Evolutionary conservation across 306 rosid species (phyloP).

Genomic region (Begonia masoniana): DNA sequence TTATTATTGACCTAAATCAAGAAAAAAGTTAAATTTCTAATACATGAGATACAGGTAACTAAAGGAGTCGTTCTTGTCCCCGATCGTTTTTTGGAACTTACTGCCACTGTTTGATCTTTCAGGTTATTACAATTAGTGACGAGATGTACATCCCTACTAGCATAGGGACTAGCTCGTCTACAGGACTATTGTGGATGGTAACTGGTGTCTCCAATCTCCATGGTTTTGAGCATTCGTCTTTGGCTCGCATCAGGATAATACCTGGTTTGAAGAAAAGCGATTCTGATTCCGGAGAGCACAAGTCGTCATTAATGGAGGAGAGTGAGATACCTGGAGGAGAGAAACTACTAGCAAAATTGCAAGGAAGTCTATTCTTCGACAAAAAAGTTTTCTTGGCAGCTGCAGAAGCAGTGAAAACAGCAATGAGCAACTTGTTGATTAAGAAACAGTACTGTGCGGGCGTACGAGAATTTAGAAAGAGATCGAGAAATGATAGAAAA

Average conservation of each 20-base stretch:
- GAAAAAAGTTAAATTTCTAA: too few relatives aligned
- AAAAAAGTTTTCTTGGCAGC: slow-evolving; percentile 49
- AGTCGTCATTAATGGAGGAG: slow-evolving; percentile 35
- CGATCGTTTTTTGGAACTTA: too few relatives aligned
- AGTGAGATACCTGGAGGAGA: slow-evolving; percentile 51
- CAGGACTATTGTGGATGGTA: slow-evolving; percentile 67
- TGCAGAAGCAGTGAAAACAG: slow-evolving; percentile 78
- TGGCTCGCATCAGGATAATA: slow-evolving; percentile 53
- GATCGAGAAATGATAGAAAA: slow-evolving; percentile 82
- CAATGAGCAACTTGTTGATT: slow-evolving; percentile 69
- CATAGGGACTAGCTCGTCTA: slow-evolving; percentile 28
- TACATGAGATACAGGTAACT: too few relatives aligned
- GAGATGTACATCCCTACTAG: slow-evolving; percentile 77
- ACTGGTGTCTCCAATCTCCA: slow-evolving; percentile 63
- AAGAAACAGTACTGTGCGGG: slow-evolving; percentile 77
- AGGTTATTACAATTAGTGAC: slow-evolving; percentile 56
- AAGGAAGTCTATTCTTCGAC: slow-evolving; percentile 58
- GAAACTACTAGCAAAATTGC: slow-evolving; percentile 55
- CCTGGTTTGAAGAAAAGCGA: slow-evolving; percentile 25
- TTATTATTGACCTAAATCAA: too few relatives aligned
- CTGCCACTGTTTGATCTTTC: slow-evolving; percentile 1
- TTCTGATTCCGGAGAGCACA: slow-evolving; percentile 13
- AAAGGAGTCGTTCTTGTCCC: too few relatives aligned
- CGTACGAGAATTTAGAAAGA: slow-evolving; percentile 67
- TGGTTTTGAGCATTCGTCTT: slow-evolving; percentile 27